These are phyloP conservation scores for Tuctoria greenei DNA, from an alignment of 176 grass and related monocot species.

Conservation along the genomic window DNA sequence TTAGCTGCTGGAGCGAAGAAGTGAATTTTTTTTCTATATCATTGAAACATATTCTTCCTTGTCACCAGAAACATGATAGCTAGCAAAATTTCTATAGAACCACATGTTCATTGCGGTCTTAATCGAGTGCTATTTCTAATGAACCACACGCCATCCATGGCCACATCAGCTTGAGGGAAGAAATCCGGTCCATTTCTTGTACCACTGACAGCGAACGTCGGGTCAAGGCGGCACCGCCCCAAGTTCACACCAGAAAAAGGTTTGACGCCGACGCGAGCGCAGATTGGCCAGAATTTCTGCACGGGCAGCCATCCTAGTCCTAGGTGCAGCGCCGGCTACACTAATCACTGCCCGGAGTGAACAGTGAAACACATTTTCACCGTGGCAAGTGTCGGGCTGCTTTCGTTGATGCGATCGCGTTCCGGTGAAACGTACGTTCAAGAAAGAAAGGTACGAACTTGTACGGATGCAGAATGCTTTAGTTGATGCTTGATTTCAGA, in stretches of 20 bases:
- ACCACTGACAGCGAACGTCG: slow-evolving; percentile 34
- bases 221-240: slow-evolving; percentile 13
- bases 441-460: not conserved
- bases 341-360: slow-evolving; percentile 25
- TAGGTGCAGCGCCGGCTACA: slow-evolving; percentile 1
- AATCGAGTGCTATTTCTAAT: not conserved
- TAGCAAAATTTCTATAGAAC: not conserved
- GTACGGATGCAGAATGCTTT: not conserved
- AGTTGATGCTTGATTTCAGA: slow-evolving; percentile 8
- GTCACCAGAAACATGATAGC: not conserved
- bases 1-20: no score
- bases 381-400: slow-evolving; percentile 34
- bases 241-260: slow-evolving; percentile 27
- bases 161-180: slow-evolving; percentile 10
- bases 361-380: slow-evolving; percentile 34
- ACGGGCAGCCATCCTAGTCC: slow-evolving; percentile 24
- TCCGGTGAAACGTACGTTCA: slow-evolving; percentile 10
- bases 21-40: no score
- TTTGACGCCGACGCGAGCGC: slow-evolving; percentile 25
- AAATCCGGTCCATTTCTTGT: slow-evolving; percentile 21
- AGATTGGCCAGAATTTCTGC: slow-evolving; percentile 28
- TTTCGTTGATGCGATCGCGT: slow-evolving; percentile 27
- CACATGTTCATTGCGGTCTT: not conserved
- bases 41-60: not conserved
- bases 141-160: not conserved